phyloP scores from a whole-genome alignment of 768 basidiomycete species.

The Sporobolomyces roseus region DNA sequence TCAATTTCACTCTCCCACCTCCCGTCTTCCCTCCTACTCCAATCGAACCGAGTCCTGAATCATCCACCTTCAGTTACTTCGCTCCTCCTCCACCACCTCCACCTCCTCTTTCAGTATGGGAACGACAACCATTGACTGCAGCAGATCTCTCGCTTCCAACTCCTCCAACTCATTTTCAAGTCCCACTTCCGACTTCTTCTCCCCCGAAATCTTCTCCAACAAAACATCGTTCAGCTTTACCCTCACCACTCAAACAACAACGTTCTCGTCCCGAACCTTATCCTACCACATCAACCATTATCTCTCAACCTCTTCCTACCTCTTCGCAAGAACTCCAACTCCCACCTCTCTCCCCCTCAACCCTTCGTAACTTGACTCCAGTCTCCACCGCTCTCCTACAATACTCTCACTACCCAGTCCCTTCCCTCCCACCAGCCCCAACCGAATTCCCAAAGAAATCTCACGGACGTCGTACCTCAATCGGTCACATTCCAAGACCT shows the following conservation, averaged over 20 bases:
- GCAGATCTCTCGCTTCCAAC: constrained; percentile 10
- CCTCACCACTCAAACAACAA: neutral
- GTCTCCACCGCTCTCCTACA: too few species aligned
- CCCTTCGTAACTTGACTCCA: too few species aligned
- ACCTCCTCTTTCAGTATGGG: neutral
- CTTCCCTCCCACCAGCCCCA: constrained; percentile 3
- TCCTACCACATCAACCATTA: too few species aligned
- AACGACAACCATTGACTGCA: too few species aligned
- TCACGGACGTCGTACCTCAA: constrained; percentile 52
- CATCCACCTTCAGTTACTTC: too few species aligned
- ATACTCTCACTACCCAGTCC: too few species aligned
- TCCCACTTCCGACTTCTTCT: neutral
- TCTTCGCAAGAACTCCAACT: too few species aligned
- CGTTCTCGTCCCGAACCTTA: too few species aligned
- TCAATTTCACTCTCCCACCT: neutral
- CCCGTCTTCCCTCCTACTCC: neutral
- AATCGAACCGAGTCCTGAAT: too few species aligned
- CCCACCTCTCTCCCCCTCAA: too few species aligned
- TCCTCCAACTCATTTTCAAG: neutral
- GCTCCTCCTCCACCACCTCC: neutral
- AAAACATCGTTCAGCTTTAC: neutral
- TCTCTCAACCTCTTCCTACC: too few species aligned
- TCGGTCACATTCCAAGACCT: constrained; percentile 63
- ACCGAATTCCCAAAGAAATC: constrained; percentile 48
- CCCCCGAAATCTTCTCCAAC: neutral